Evolutionary conservation across 1,139 yeast species (phyloP).

Genomic region (Nakaseomyces kungkrabaensis): DNA sequence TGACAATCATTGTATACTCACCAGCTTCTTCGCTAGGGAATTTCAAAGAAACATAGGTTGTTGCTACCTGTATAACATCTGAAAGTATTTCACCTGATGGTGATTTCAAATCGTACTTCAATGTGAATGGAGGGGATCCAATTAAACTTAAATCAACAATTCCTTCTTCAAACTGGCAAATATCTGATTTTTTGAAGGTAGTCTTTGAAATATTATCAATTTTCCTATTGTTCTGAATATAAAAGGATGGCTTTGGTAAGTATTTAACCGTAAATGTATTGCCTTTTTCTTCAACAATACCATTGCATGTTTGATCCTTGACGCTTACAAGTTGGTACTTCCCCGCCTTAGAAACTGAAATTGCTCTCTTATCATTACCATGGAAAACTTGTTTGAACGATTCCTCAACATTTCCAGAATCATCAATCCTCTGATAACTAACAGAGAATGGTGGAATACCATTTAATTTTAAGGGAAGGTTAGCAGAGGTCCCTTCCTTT

Average conservation of each 20-base stretch:
- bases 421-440: conserved; percentile 32
- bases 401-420: conserved; percentile 25
- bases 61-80: conserved; percentile 40
- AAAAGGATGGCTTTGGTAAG: conserved; percentile 47
- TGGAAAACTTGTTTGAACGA: conserved; percentile 24
- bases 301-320: conserved; percentile 60
- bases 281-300: conserved; percentile 37
- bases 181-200: conserved; percentile 28
- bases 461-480: conserved; percentile 47
- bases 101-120: conserved; percentile 54
- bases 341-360: conserved; percentile 50
- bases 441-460: conserved; percentile 46
- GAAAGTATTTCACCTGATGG: conserved; percentile 42
- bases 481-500: conserved; percentile 51
- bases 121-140: conserved; percentile 66
- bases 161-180: conserved; percentile 43
- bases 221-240: conserved; percentile 30
- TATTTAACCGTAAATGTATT: conserved; percentile 37
- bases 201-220: conserved; percentile 18
- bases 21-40: conserved; percentile 42
- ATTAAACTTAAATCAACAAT: conserved; percentile 40
- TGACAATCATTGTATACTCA: conserved; percentile 49
- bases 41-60: conserved; percentile 40
- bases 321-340: conserved; percentile 49
- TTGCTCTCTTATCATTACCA: conserved; percentile 33